Evolutionary conservation across 768 basidiomycete genomes (phyloP), one percentile per base, ranked within the genome.

Genomic region (Suillus sp.): DNA sequence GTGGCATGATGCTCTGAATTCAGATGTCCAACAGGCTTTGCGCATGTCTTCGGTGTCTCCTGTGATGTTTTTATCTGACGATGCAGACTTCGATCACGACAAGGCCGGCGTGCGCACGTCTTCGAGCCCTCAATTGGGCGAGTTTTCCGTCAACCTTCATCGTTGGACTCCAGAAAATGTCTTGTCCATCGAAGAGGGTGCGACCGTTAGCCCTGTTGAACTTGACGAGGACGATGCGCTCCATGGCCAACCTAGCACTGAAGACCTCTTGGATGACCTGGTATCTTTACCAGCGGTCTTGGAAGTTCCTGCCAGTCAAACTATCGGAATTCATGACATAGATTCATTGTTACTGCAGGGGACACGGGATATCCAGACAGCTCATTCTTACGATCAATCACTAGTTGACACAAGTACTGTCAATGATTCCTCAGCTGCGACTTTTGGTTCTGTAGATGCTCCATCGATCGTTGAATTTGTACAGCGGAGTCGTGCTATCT

Each of bases 401-500:
- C 25, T 38, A 40, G 38, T 20, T 35, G 32, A 34, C 51, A n/a
- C 30, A 18, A 20, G 14, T 32, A 32, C 18, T 53, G 20, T 53
- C 34, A n/a, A 53, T 5, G 20, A 34, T n/a, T n/a, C 51, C 20
- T 53, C 20, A 6, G 51, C 20, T 53, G 30, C 30, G 30, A 53
- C 35, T 22, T 27, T 13, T 27, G 38, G 25, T 27, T 57, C 25
- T 3, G 56, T 18, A 27, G 37, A 57, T 27, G 25, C 25, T 20
- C 25, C 38, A 11, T 40, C 56, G 14, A 20, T 20, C 34, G 51
- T 63, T 13, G 62, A 65, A 47, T 54, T 63, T 20, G 51, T 45
- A 18, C 68, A 65, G 64, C 65, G 75, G 59, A 60, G 50, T 65
- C 75, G 71, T 42, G 74, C 75, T 8, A 68, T 62, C 22, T 77